These are phyloP conservation scores for Venturia nashicola DNA, from an alignment of 2,329 filamentous ascomycete genomes.

Conservation along the genomic window DNA sequence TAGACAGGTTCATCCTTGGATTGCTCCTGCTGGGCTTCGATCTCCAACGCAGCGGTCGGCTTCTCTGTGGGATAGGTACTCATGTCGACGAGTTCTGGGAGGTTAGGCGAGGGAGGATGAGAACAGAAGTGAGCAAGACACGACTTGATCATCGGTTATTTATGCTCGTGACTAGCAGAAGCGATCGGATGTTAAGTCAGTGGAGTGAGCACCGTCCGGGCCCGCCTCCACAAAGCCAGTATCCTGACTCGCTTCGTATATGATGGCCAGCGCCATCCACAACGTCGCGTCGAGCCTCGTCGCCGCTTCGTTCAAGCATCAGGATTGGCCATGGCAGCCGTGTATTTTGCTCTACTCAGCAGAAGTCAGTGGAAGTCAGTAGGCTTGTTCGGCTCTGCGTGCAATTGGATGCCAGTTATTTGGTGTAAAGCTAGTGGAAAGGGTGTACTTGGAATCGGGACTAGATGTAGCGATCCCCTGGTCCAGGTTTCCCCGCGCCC, in stretches of 20 bases:
- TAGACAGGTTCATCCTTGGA: constrained; percentile 19
- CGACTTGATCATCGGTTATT: constrained; percentile 21
- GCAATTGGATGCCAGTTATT: too few relatives aligned
- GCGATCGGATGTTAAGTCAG: constrained; percentile 18
- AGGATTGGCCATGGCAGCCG: constrained; percentile 6
- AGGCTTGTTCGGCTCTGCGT: not conserved
- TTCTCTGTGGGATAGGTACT: constrained; percentile 21
- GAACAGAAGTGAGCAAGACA: constrained; percentile 18
- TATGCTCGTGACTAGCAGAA: constrained; percentile 17
- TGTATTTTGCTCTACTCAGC: constrained; percentile 6
- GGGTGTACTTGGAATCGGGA: not conserved
- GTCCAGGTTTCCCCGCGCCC: not conserved
- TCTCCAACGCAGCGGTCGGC: constrained; percentile 19
- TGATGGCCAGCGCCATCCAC: not conserved
- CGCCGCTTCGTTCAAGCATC: not conserved
- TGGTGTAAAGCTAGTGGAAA: too few relatives aligned
- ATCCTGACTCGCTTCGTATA: constrained; percentile 5
- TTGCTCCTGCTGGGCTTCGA: constrained; percentile 18
- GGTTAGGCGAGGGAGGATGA: constrained; percentile 14
- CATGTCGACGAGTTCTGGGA: constrained; percentile 20
- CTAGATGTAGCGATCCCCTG: constrained; percentile 7
- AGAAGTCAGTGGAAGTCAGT: too few relatives aligned
- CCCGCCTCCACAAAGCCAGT: constrained; percentile 14
- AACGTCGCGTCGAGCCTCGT: not conserved
- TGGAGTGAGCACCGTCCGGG: constrained; percentile 15